Conservation (phyloP, 2,329 filamentous ascomycete genomes). For the Colletotrichum agaves region DNA sequence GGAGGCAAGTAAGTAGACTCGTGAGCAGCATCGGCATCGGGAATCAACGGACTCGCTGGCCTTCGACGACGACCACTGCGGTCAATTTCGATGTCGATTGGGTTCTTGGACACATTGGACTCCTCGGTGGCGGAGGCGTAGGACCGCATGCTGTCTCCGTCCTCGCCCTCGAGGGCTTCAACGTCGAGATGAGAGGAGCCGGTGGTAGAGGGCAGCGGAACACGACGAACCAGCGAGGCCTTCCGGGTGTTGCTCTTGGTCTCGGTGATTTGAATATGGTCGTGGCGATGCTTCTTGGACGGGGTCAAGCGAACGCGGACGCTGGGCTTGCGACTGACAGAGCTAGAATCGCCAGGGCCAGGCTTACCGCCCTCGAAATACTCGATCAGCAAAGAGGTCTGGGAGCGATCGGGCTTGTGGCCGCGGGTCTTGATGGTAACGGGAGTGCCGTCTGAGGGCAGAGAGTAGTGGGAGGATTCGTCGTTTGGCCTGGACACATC, state of each 20-base stretch:
- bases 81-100: constrained; percentile 91
- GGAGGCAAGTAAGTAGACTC: constrained; percentile 70
- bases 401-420: constrained; percentile 71
- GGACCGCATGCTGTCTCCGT: constrained; percentile 75
- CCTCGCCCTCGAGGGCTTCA: constrained; percentile 62
- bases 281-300: constrained; percentile 74
- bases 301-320: constrained; percentile 84
- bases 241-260: constrained; percentile 75
- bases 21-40: constrained; percentile 62
- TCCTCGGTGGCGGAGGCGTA: constrained; percentile 83
- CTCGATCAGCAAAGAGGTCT: constrained; percentile 92
- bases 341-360: constrained; percentile 53
- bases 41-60: constrained; percentile 75
- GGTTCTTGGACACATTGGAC: constrained; percentile 79
- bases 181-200: constrained; percentile 52
- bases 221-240: constrained; percentile 65
- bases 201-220: constrained; percentile 61
- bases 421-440: constrained; percentile 88
- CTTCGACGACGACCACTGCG: constrained; percentile 63
- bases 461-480: constrained; percentile 79
- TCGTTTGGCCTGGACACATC: constrained; percentile 76
- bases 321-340: constrained; percentile 79
- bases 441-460: constrained; percentile 88
- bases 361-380: constrained; percentile 87
- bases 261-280: constrained; percentile 89